These are phyloP conservation scores for Coniella lustricola DNA, from an alignment of 2,329 filamentous ascomycete species.

Conservation along the genomic window DNA sequence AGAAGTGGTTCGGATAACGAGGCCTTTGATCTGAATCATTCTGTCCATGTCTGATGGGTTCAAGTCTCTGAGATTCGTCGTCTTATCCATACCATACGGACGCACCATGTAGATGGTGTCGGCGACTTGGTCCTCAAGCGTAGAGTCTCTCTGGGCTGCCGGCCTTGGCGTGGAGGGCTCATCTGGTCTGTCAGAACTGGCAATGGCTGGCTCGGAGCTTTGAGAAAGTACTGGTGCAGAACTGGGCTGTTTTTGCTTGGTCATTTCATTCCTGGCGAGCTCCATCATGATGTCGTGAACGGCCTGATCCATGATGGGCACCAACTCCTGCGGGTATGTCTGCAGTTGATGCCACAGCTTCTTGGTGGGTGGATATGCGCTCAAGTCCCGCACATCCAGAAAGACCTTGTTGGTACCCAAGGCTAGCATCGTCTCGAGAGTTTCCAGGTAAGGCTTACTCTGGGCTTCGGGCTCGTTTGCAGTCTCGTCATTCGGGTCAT, in stretches of 20 bases:
- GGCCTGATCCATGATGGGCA: slow-evolving; percentile 91
- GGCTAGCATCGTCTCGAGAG: slow-evolving; percentile 84
- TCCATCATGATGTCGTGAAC: slow-evolving; percentile 92
- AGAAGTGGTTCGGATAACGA: slow-evolving; percentile 91
- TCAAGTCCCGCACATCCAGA: slow-evolving; percentile 80
- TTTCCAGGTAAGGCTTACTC: slow-evolving; percentile 74
- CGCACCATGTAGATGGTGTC: slow-evolving; percentile 76
- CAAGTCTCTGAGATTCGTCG: slow-evolving; percentile 86
- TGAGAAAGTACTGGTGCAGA: slow-evolving; percentile 41
- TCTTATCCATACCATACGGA: slow-evolving; percentile 79
- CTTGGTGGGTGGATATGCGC: slow-evolving; percentile 82
- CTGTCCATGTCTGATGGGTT: slow-evolving; percentile 96
- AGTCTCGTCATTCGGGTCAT: slow-evolving; percentile 74
- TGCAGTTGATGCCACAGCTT: slow-evolving; percentile 96
- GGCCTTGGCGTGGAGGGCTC: slow-evolving; percentile 38
- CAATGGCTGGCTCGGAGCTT: slow-evolving; percentile 70
- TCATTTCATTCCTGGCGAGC: slow-evolving; percentile 72
- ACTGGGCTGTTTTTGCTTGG: slow-evolving; percentile 59
- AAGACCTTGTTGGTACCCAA: slow-evolving; percentile 80
- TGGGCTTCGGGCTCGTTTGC: slow-evolving; percentile 63
- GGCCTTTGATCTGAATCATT: slow-evolving; percentile 85
- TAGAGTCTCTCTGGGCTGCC: slow-evolving; percentile 41
- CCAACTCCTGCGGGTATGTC: slow-evolving; percentile 90
- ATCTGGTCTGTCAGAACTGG: slow-evolving; percentile 69
- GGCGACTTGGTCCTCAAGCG: slow-evolving; percentile 74